These are phyloP conservation scores for Gynandropsis gynandra DNA, from an alignment of 345 rosid species.

Conservation along the genomic window DNA sequence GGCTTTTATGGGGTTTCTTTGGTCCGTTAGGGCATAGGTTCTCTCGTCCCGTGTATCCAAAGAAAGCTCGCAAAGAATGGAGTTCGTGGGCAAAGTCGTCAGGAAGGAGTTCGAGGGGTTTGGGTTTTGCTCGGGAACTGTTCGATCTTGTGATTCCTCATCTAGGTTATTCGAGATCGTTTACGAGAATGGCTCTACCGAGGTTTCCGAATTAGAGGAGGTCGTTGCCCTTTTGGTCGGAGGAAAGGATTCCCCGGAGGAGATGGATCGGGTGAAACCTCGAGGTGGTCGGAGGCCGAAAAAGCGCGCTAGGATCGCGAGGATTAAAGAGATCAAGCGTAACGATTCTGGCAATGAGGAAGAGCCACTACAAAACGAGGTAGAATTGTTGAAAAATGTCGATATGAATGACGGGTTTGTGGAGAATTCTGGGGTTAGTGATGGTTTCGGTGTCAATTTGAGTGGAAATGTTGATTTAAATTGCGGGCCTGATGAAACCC, in stretches of 20 bases:
- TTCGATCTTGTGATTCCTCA: constrained; percentile 48
- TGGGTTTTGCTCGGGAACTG: constrained; percentile 40
- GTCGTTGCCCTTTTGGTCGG: constrained; percentile 9
- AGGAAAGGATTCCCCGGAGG: neutral
- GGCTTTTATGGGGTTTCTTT: constrained; percentile 13
- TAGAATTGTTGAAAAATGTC: constrained; percentile 27
- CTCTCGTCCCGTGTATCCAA: constrained; percentile 18
- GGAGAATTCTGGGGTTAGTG: constrained; percentile 28
- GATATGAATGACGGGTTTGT: constrained; percentile 37
- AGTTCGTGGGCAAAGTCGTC: constrained; percentile 57
- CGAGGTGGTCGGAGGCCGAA: constrained; percentile 36
- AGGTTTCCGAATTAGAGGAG: constrained; percentile 38
- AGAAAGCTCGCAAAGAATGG: constrained; percentile 31
- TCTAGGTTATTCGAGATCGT: constrained; percentile 42
- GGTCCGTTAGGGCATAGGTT: constrained; percentile 12
- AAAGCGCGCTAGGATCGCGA: constrained; percentile 45
- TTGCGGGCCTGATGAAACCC: constrained; percentile 30
- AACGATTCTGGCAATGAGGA: constrained; percentile 17
- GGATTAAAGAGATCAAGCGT: constrained; percentile 20
- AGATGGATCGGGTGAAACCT: constrained; percentile 27
- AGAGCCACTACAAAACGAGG: constrained; percentile 25
- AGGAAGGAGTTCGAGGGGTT: constrained; percentile 46
- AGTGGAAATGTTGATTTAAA: constrained; percentile 31
- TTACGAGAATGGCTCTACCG: constrained; percentile 48
- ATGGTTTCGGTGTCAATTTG: constrained; percentile 26